phyloP scores from a whole-genome alignment of 176 grass and related monocot genomes.

The Sorghum bicolor region Sorghum_bicolor_NCBIv3 NC_012879.2:59706001-59706500 shows the following conservation, averaged over 20 bases:
- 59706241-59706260: background rate
- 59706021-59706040: background rate
- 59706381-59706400: background rate
- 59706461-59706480: background rate
- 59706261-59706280: background rate
- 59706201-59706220: background rate
- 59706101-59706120: background rate
- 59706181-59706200: background rate
- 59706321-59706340: background rate
- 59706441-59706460: slow-evolving; percentile 15
- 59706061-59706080: no score
- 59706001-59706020: background rate
- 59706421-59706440: background rate
- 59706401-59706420: slow-evolving; percentile 8
- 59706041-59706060: background rate
- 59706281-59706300: background rate
- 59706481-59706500: slow-evolving; percentile 6
- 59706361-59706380: background rate
- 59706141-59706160: background rate
- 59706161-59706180: background rate
- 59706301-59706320: background rate
- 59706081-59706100: no score
- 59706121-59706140: background rate
- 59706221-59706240: background rate
- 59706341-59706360: background rate